These are phyloP conservation scores for Tetrahymena thermophila DNA, from an alignment of 73 alveolate species.

Conservation along the genomic window DNA sequence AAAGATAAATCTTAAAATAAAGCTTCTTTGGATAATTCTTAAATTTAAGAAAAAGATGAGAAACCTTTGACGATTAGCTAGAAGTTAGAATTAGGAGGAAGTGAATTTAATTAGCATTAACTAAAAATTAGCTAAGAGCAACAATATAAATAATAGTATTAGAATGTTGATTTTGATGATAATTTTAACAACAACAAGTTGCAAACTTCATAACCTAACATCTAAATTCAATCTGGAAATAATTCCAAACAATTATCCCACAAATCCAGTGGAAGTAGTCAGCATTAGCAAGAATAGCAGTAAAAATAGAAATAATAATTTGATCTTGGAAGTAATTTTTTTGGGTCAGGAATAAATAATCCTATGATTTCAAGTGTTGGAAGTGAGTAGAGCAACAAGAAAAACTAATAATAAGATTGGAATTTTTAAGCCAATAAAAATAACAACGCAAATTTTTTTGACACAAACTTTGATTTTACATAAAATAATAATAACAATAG, in stretches of 20 bases:
- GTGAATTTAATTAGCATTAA: background rate
- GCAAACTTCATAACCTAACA: background rate
- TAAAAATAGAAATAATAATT: no score
- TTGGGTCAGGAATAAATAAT: background rate
- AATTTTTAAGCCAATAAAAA: background rate
- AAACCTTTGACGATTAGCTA: background rate
- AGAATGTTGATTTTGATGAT: background rate
- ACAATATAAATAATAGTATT: background rate
- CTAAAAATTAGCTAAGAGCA: background rate
- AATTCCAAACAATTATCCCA: background rate
- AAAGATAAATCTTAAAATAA: background rate
- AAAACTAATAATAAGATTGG: background rate
- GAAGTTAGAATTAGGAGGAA: background rate
- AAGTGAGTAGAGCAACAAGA: background rate
- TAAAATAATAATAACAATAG: background rate
- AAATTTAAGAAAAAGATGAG: background rate
- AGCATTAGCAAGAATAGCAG: background rate
- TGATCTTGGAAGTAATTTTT: background rate
- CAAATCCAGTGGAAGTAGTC: background rate
- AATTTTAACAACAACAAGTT: background rate
- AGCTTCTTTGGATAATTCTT: background rate
- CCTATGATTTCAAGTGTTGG: background rate
- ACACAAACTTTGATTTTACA: background rate
- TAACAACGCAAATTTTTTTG: background rate
- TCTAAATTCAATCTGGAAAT: background rate